Evolutionary conservation across 2,329 filamentous ascomycete genomes (phyloP).

Genomic region (Fusarium napiforme): DNA sequence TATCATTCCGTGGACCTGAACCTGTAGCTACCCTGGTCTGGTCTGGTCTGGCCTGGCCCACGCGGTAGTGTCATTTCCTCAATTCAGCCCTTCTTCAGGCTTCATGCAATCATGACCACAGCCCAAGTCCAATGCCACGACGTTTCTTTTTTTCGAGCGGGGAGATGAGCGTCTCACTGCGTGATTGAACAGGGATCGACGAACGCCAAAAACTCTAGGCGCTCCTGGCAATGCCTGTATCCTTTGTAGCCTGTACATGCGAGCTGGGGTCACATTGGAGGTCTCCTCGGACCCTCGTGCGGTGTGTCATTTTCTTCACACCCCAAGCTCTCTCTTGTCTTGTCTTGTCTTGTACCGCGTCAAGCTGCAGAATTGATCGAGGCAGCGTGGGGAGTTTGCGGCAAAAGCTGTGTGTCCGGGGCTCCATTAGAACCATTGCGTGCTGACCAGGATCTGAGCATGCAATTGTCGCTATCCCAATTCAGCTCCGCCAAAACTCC

Average conservation of each 20-base stretch:
- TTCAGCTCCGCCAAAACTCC: slow-evolving; percentile 30
- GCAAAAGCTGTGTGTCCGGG: slow-evolving; percentile 10
- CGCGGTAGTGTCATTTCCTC: background rate
- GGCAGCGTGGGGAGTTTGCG: slow-evolving; percentile 32
- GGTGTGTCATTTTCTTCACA: slow-evolving; percentile 6
- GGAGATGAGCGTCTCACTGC: slow-evolving; percentile 7
- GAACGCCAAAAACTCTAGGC: slow-evolving; percentile 31
- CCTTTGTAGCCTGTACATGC: background rate
- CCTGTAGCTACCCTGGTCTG: background rate
- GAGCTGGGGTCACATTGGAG: background rate
- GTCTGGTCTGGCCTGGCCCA: slow-evolving; percentile 21
- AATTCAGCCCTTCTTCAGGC: slow-evolving; percentile 20
- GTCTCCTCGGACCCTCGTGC: slow-evolving; percentile 25
- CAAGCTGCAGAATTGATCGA: slow-evolving; percentile 17
- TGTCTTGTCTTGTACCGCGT: background rate
- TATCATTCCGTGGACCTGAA: background rate
- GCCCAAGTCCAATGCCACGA: slow-evolving; percentile 1
- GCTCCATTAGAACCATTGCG: slow-evolving; percentile 38
- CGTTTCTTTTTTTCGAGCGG: background rate
- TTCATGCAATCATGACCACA: background rate
- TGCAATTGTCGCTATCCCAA: slow-evolving; percentile 39
- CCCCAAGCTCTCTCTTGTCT: slow-evolving; percentile 9
- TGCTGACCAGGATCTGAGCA: slow-evolving; percentile 46
- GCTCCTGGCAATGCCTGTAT: background rate
- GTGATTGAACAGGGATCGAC: slow-evolving; percentile 25